Evolutionary conservation across 140 eudicot species (phyloP).

Genomic region (Ambrosia hybrid): DNA sequence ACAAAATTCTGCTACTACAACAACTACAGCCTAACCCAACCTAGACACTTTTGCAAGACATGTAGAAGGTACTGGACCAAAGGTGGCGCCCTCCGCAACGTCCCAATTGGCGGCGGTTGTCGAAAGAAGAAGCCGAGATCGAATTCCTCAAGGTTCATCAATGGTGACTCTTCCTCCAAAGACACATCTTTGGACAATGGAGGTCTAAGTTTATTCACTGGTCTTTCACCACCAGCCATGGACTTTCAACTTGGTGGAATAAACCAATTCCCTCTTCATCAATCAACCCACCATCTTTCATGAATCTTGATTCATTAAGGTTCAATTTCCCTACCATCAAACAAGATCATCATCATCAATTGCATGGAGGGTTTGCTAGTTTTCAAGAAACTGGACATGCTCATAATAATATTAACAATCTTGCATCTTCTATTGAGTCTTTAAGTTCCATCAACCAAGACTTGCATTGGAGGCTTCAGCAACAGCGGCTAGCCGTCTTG

Average conservation of each 20-base stretch:
- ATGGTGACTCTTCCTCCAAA: conserved; percentile 35
- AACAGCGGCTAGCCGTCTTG: conserved; percentile 58
- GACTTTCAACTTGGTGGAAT: conserved; percentile 65
- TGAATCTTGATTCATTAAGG: conserved; percentile 55
- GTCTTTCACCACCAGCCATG: conserved; percentile 63
- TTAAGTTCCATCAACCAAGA: conserved; percentile 88
- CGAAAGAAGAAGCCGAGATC: conserved; percentile 64
- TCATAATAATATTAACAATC: neutral
- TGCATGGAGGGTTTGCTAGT: conserved; percentile 29
- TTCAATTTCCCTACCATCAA: conserved; percentile 29
- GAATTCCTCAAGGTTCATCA: conserved; percentile 28
- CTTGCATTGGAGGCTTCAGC: conserved; percentile 84
- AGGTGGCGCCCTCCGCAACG: conserved; percentile 85
- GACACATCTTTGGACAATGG: conserved; percentile 38
- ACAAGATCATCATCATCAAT: conserved; percentile 26
- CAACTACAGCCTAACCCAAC: conserved; percentile 80
- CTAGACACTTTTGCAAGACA: conserved; percentile 87
- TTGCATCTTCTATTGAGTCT: conserved; percentile 78
- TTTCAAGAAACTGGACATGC: conserved; percentile 39
- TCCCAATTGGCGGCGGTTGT: conserved; percentile 92
- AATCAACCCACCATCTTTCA: conserved; percentile 23
- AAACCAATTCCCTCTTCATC: conserved; percentile 46
- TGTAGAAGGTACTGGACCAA: conserved; percentile 88
- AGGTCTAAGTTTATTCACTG: conserved; percentile 47
- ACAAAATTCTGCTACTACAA: conserved; percentile 90